Conservation (phyloP, 2,329 filamentous ascomycete species). For the Lecanosticta acicola region DNA sequence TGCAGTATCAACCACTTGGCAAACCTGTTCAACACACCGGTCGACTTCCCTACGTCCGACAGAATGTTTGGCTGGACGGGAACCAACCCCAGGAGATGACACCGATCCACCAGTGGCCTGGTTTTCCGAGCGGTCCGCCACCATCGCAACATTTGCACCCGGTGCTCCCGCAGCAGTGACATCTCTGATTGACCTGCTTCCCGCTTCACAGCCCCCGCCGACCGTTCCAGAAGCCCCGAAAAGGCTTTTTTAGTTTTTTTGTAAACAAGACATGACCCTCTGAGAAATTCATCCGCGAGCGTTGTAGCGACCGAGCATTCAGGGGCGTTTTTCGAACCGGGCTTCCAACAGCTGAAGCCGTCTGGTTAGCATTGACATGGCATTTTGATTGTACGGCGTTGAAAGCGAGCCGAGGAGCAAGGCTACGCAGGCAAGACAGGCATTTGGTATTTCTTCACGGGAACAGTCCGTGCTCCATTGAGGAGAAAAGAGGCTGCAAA, state of each 20-base stretch:
- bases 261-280: too few species aligned
- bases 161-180: slow-evolving; percentile 4
- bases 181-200: not conserved
- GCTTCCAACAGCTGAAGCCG: slow-evolving; percentile 19
- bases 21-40: slow-evolving; percentile 42
- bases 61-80: slow-evolving; percentile 33
- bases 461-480: not conserved
- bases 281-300: slow-evolving; percentile 5
- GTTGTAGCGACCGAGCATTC: slow-evolving; percentile 17
- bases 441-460: not conserved
- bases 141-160: not conserved
- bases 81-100: slow-evolving; percentile 29
- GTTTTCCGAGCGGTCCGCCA: slow-evolving; percentile 11
- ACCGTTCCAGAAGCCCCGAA: too few species aligned
- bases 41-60: slow-evolving; percentile 38
- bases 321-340: slow-evolving; percentile 7
- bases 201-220: too few species aligned
- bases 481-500: not conserved
- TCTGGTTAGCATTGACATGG: not conserved
- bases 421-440: slow-evolving; percentile 1
- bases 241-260: slow-evolving; percentile 1
- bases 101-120: slow-evolving; percentile 29
- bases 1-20: slow-evolving; percentile 48
- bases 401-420: slow-evolving; percentile 1
- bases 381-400: slow-evolving; percentile 5